Evolutionary conservation across 2,329 filamentous ascomycete species (phyloP).

Genomic region (Penicillium olsonii): DNA sequence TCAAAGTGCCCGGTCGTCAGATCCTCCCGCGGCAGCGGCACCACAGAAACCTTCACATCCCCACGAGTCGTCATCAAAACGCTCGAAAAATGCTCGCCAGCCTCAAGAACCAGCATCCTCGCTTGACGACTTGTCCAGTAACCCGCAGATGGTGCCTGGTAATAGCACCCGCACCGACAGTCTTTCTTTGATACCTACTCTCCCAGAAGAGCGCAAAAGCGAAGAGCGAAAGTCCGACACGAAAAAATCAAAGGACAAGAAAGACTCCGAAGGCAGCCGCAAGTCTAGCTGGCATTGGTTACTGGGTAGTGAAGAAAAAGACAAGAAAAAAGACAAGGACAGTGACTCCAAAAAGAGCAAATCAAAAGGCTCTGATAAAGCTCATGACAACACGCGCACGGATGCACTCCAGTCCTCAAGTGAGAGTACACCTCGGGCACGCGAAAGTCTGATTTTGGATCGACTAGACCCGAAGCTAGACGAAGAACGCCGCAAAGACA

Average conservation of each 20-base stretch:
- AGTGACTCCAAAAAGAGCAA: slow-evolving; percentile 62
- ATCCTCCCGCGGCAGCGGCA: slow-evolving; percentile 43
- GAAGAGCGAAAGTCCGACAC: slow-evolving; percentile 76
- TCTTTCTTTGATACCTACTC: slow-evolving; percentile 77
- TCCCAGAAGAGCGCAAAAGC: slow-evolving; percentile 69
- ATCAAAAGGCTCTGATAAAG: slow-evolving; percentile 55
- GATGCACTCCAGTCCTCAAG: slow-evolving; percentile 88
- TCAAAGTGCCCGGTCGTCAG: slow-evolving; percentile 46
- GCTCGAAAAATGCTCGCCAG: slow-evolving; percentile 32
- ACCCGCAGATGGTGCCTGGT: slow-evolving; percentile 69
- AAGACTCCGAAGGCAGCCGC: slow-evolving; percentile 68
- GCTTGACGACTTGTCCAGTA: slow-evolving; percentile 65
- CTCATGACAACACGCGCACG: slow-evolving; percentile 76
- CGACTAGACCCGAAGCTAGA: slow-evolving; percentile 75
- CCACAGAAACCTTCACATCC: slow-evolving; percentile 39
- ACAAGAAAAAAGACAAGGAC: slow-evolving; percentile 56
- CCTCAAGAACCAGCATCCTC: slow-evolving; percentile 50
- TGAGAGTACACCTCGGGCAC: slow-evolving; percentile 62
- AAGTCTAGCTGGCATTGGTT: slow-evolving; percentile 84
- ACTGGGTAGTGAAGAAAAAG: slow-evolving; percentile 69
- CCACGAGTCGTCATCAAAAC: slow-evolving; percentile 44
- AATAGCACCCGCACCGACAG: slow-evolving; percentile 72
- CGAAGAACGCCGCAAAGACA: slow-evolving; percentile 73
- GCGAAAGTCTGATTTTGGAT: slow-evolving; percentile 83
- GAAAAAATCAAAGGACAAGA: slow-evolving; percentile 65